A percentile compares a stretch with the other conserved stretches of the same genome.
Conservation (phyloP, 1,139 yeast genomes). For the Kodamaea anthophila region DNA sequence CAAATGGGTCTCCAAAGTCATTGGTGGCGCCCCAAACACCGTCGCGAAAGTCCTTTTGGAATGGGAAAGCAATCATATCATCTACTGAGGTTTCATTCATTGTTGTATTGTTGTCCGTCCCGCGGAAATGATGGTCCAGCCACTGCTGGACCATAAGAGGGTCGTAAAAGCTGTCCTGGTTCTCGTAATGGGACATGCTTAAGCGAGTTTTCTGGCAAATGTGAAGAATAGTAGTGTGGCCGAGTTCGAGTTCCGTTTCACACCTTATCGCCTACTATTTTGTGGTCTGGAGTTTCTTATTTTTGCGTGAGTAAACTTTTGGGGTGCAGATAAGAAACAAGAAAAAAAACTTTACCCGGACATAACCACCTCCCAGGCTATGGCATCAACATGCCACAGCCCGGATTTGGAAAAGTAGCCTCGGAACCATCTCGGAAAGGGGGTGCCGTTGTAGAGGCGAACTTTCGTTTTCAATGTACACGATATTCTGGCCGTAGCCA, state of each 20-base stretch:
- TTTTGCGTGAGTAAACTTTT: constrained; percentile 1
- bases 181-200: constrained; percentile 3
- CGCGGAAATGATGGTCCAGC: constrained; percentile 4
- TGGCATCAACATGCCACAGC: too few relatives aligned
- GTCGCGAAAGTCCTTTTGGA: constrained; percentile 1
- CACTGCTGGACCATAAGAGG: constrained; percentile 3
- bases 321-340: constrained; percentile 4
- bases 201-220: not conserved
- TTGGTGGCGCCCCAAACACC: not conserved
- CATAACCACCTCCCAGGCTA: not conserved
- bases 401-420: too few relatives aligned
- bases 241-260: not conserved
- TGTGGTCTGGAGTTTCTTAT: constrained; percentile 3
- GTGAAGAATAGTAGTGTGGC: constrained; percentile 1
- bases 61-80: constrained; percentile 4
- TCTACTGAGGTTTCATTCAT: constrained; percentile 1
- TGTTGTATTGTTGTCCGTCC: constrained; percentile 3
- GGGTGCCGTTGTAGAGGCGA: too few relatives aligned
- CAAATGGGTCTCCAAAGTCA: not conserved
- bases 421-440: too few relatives aligned
- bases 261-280: constrained; percentile 3
- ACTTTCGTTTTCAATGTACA: too few relatives aligned
- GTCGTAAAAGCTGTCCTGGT: constrained; percentile 3
- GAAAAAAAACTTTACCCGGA: constrained; percentile 3
- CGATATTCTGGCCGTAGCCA: too few relatives aligned